phyloP scores from a whole-genome alignment of 2,329 filamentous ascomycete species.

The Fusarium staphyleae region DNA sequence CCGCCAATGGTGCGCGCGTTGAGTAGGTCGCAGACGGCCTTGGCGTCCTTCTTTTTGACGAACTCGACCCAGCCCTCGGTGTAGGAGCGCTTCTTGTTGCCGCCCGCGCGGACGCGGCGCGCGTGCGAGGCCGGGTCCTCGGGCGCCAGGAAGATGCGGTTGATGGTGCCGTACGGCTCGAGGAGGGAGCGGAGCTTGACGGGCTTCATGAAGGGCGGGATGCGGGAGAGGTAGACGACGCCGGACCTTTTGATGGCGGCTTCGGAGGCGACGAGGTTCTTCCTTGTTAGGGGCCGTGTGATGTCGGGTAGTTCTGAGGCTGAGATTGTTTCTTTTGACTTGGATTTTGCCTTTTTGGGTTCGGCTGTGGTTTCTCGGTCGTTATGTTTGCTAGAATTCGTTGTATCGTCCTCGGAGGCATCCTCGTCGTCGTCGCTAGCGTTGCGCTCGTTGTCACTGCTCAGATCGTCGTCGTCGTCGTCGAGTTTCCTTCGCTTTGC shows the following conservation, averaged over 20 bases:
- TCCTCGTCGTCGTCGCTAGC: constrained; percentile 46
- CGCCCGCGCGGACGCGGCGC: constrained; percentile 73
- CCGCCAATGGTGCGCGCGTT: constrained; percentile 82
- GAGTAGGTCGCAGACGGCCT: constrained; percentile 75
- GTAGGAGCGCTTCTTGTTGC: constrained; percentile 84
- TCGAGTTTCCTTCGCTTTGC: constrained; percentile 70
- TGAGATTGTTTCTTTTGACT: constrained; percentile 42
- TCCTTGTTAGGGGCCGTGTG: constrained; percentile 65
- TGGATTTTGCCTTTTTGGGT: constrained; percentile 32
- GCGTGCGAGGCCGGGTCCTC: constrained; percentile 73
- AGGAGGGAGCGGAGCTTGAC: constrained; percentile 77
- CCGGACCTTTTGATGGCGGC: constrained; percentile 75
- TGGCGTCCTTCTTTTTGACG: constrained; percentile 75
- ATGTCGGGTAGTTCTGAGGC: constrained; percentile 54
- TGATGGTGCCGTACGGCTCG: constrained; percentile 76
- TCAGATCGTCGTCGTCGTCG: constrained; percentile 45
- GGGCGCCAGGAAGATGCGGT: constrained; percentile 80
- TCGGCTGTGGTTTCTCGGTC: constrained; percentile 27
- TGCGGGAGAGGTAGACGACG: constrained; percentile 82
- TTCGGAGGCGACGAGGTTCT: constrained; percentile 71
- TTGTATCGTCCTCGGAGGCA: constrained; percentile 40
- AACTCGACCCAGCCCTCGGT: constrained; percentile 91
- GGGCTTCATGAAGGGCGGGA: constrained; percentile 90
- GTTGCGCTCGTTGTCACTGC: constrained; percentile 49
- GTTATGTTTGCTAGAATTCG: constrained; percentile 34